These are phyloP conservation scores for Lupinus albus DNA, from an alignment of 306 rosid genomes.

Conservation along the genomic window DNA sequence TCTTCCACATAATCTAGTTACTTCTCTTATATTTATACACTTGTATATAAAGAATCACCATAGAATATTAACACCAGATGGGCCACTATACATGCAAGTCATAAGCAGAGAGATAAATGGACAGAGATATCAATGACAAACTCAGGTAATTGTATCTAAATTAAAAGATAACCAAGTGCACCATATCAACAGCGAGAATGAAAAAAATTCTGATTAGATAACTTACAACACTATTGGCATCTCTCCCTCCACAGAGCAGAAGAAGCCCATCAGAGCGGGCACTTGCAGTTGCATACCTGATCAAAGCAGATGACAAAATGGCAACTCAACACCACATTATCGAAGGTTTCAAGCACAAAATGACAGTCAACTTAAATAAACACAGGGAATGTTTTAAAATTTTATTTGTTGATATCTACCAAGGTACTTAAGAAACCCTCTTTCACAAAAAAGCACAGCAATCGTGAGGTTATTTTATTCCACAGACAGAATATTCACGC, in stretches of 20 bases:
- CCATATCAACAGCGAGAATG: conserved; percentile 33
- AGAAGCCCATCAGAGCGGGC: conserved; percentile 99
- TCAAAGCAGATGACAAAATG: conserved; percentile 41
- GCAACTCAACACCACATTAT: conserved; percentile 33
- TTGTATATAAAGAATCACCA: background rate
- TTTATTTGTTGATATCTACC: too few species aligned
- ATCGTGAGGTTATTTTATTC: conserved; percentile 16
- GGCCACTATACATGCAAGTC: conserved; percentile 26
- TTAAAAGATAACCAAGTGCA: background rate
- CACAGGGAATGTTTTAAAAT: too few species aligned
- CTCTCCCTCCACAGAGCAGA: conserved; percentile 98
- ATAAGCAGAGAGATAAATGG: conserved; percentile 20
- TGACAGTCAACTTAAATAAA: too few species aligned
- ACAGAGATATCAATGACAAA: conserved; percentile 27
- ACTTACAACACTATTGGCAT: conserved; percentile 94
- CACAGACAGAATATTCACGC: conserved; percentile 17
- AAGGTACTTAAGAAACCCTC: background rate
- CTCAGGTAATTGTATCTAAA: background rate
- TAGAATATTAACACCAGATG: background rate
- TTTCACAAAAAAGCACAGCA: conserved; percentile 1
- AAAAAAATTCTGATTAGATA: conserved; percentile 22
- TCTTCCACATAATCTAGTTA: background rate
- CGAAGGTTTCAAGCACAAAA: conserved; percentile 25
- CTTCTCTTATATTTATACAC: background rate
- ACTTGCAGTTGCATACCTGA: conserved; percentile 99